These are phyloP conservation scores for Sclerotinia glacialis DNA, from an alignment of 2,329 filamentous ascomycete species.

Conservation along the genomic window DNA sequence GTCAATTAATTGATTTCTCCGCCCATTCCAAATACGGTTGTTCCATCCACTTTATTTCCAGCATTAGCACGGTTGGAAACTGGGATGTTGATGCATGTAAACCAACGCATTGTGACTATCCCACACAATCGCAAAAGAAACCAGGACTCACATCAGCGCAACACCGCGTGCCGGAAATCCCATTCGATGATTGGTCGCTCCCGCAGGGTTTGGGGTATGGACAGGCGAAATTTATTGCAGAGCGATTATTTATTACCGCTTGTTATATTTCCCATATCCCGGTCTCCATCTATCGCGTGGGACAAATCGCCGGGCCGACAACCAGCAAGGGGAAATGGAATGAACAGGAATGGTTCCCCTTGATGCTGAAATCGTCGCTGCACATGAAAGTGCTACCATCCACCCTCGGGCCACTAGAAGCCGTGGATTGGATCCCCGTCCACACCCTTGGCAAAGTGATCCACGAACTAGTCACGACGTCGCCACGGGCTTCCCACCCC, in stretches of 20 bases:
- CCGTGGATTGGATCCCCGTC: conserved; percentile 17
- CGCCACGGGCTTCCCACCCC: too few relatives aligned
- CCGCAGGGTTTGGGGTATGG: conserved; percentile 29
- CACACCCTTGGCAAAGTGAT: neutral
- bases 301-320: conserved; percentile 45
- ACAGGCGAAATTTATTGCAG: conserved; percentile 33
- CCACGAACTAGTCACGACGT: neutral
- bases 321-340: conserved; percentile 11
- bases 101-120: neutral
- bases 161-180: conserved; percentile 41
- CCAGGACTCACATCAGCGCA: neutral
- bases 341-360: conserved; percentile 5
- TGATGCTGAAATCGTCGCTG: neutral
- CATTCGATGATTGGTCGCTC: conserved; percentile 34
- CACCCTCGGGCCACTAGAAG: conserved; percentile 26
- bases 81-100: neutral
- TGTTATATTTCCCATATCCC: conserved; percentile 42
- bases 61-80: conserved; percentile 26
- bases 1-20: conserved; percentile 15
- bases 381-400: conserved; percentile 2
- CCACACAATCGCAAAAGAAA: neutral
- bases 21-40: conserved; percentile 9
- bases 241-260: conserved; percentile 44
- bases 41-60: conserved; percentile 34
- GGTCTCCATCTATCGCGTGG: conserved; percentile 45